phyloP scores from a whole-genome alignment of 2,329 filamentous ascomycete genomes.

The Aspergillus brunneoviolaceus region DNA sequence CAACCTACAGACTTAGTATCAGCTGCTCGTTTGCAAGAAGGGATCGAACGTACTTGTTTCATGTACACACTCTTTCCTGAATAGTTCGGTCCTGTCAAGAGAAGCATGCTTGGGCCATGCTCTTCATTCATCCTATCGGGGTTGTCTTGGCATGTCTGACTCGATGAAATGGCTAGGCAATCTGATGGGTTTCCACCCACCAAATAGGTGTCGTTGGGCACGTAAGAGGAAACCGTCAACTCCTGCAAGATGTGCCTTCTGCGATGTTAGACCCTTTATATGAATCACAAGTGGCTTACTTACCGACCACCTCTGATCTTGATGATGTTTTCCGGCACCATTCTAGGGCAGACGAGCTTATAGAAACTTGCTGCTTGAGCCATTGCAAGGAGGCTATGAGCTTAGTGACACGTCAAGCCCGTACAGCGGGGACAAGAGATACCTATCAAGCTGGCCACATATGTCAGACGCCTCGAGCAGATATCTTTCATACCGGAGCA shows the following conservation, averaged over 20 bases:
- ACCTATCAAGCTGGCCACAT: constrained; percentile 80
- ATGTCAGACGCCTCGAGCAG: constrained; percentile 71
- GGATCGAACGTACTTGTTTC: constrained; percentile 62
- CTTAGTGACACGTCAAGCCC: background rate
- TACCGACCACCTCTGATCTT: constrained; percentile 72
- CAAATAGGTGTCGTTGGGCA: constrained; percentile 77
- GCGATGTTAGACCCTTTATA: constrained; percentile 11
- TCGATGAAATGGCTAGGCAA: background rate
- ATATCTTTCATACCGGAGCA: constrained; percentile 67
- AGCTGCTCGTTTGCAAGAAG: constrained; percentile 1
- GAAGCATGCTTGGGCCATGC: constrained; percentile 63
- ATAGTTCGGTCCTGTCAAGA: constrained; percentile 92
- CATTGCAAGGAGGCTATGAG: constrained; percentile 69
- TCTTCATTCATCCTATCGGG: constrained; percentile 2
- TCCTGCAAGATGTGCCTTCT: constrained; percentile 78
- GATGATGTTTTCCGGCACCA: constrained; percentile 70
- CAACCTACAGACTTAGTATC: constrained; percentile 51
- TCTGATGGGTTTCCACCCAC: constrained; percentile 52
- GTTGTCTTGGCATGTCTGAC: background rate
- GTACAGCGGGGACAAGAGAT: background rate
- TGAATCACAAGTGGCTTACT: constrained; percentile 11
- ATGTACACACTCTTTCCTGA: constrained; percentile 96
- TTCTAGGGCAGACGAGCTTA: constrained; percentile 65
- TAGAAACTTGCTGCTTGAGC: constrained; percentile 74
- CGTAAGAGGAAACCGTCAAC: constrained; percentile 73